These are phyloP conservation scores for Myxozyma lipomycoides DNA, from an alignment of 805 yeast species.

Conservation along the genomic window DNA sequence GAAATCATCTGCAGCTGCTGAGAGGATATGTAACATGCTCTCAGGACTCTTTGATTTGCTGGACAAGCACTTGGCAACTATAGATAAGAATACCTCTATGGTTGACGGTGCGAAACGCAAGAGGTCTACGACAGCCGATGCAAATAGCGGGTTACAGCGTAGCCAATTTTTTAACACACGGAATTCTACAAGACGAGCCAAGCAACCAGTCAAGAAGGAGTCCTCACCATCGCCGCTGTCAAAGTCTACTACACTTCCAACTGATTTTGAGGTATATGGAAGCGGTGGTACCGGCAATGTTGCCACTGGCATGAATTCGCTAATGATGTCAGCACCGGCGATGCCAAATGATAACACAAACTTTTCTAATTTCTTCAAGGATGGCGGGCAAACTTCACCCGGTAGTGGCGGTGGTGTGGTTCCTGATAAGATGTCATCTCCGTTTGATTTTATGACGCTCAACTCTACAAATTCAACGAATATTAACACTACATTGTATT, in stretches of 20 bases:
- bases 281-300: not conserved
- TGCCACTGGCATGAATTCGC: not conserved
- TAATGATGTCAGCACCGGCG: not conserved
- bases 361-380: not conserved
- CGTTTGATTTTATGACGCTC: slow-evolving; percentile 4
- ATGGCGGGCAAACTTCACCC: not conserved
- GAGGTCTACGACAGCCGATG: not conserved
- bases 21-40: slow-evolving; percentile 68
- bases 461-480: slow-evolving; percentile 9
- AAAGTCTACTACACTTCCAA: not conserved
- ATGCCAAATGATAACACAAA: not conserved
- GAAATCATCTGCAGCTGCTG: slow-evolving; percentile 71
- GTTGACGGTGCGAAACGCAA: slow-evolving; percentile 23
- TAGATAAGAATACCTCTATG: slow-evolving; percentile 7
- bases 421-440: not conserved
- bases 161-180: not conserved
- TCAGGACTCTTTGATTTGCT: slow-evolving; percentile 33
- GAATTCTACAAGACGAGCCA: not conserved
- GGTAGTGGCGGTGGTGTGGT: not conserved
- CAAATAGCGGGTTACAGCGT: not conserved
- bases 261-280: not conserved
- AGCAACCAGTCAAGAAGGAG: not conserved
- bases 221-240: not conserved
- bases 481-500: slow-evolving; percentile 17
- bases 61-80: slow-evolving; percentile 28